Evolutionary conservation across 768 basidiomycete genomes (phyloP).

Genomic region (Pisolithus orientalis): DNA sequence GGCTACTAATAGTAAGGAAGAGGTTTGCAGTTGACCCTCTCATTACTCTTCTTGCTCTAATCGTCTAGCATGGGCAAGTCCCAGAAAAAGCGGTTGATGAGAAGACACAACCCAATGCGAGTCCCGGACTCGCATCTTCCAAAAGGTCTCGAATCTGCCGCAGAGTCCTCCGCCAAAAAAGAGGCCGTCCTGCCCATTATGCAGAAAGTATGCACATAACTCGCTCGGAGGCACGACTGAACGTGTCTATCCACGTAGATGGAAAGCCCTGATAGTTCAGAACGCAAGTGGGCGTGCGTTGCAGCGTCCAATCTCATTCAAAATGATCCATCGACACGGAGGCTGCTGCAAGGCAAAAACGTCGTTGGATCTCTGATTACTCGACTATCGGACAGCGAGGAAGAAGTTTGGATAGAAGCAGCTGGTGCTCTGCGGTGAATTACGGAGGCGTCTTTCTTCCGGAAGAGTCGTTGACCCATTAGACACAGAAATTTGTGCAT

Average conservation of each 20-base stretch:
- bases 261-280: constrained; percentile 66
- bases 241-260: constrained; percentile 40
- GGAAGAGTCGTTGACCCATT: not conserved
- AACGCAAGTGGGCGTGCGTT: constrained; percentile 94
- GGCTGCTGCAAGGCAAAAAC: constrained; percentile 87
- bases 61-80: constrained; percentile 74
- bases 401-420: constrained; percentile 89
- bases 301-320: constrained; percentile 94
- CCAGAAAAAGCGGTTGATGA: constrained; percentile 80
- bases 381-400: constrained; percentile 82
- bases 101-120: constrained; percentile 88
- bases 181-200: constrained; percentile 83
- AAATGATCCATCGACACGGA: constrained; percentile 87
- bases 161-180: constrained; percentile 66
- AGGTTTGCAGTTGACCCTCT: too few species aligned
- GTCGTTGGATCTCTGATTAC: constrained; percentile 82
- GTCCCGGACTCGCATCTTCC: constrained; percentile 92
- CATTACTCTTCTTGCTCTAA: too few species aligned
- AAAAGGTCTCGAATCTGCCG: constrained; percentile 70
- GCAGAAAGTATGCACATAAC: constrained; percentile 58
- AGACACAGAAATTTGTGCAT: constrained; percentile 80
- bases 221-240: not conserved
- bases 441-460: not conserved
- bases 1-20: too few species aligned
- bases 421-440: constrained; percentile 79